Conservation (phyloP, 805 yeast species). For the Alloascoidea africana region DNA sequence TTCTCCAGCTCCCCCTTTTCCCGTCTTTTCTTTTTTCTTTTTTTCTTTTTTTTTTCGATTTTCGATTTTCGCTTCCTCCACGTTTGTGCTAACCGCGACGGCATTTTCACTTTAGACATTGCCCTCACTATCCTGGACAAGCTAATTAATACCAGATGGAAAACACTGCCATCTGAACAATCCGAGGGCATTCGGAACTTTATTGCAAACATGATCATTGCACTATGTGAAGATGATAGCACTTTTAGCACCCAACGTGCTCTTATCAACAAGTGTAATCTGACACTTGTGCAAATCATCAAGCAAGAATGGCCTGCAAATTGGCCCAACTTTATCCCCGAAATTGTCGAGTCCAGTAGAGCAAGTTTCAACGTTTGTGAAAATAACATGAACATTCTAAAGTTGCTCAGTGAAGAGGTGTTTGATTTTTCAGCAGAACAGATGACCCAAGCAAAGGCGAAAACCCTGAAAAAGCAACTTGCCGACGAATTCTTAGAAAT, state of each 20-base stretch:
- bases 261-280: slow-evolving; percentile 81
- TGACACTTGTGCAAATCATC: slow-evolving; percentile 84
- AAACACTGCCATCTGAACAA: slow-evolving; percentile 76
- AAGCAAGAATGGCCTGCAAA: slow-evolving; percentile 99
- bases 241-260: slow-evolving; percentile 61
- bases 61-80: slow-evolving; percentile 6
- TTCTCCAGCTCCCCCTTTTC: slow-evolving; percentile 2
- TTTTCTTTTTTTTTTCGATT: slow-evolving; percentile 4
- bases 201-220: slow-evolving; percentile 83
- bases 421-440: slow-evolving; percentile 93
- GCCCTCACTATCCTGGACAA: slow-evolving; percentile 85
- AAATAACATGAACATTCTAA: slow-evolving; percentile 88
- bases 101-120: slow-evolving; percentile 23
- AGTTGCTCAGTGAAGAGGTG: slow-evolving; percentile 85
- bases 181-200: slow-evolving; percentile 73
- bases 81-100: too few relatives aligned
- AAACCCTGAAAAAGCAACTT: slow-evolving; percentile 69
- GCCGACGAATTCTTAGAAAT: slow-evolving; percentile 85
- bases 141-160: slow-evolving; percentile 87
- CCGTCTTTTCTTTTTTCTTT: neutral
- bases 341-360: slow-evolving; percentile 70
- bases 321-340: slow-evolving; percentile 97
- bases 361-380: slow-evolving; percentile 90
- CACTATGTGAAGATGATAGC: slow-evolving; percentile 74
- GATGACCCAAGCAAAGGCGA: slow-evolving; percentile 91